Evolutionary conservation across 768 basidiomycete genomes (phyloP).

Genomic region (Steccherinum ochraceum): DNA sequence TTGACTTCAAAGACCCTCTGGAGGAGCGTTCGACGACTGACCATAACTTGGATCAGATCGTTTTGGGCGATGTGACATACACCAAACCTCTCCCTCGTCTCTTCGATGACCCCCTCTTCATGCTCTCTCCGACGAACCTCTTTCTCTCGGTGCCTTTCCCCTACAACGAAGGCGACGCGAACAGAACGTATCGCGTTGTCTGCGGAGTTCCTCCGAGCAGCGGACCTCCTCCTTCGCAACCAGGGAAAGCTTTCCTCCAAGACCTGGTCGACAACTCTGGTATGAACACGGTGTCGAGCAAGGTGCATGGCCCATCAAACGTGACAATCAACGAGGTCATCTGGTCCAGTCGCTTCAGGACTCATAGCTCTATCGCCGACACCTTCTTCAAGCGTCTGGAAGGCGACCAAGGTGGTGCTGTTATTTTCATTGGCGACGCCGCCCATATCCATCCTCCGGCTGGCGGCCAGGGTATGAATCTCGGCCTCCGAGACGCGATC

Average conservation of each 20-base stretch:
- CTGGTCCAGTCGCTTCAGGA: constrained; percentile 5
- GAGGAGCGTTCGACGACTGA: constrained; percentile 12
- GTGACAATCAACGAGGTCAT: background rate
- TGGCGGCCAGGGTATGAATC: constrained; percentile 25
- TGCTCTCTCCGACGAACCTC: constrained; percentile 24
- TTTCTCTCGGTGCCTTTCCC: constrained; percentile 33
- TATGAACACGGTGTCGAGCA: background rate
- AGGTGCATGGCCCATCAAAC: background rate
- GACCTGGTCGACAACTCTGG: background rate
- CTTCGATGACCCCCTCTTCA: constrained; percentile 17
- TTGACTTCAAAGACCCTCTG: constrained; percentile 40
- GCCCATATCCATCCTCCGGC: constrained; percentile 22
- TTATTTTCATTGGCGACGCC: constrained; percentile 20
- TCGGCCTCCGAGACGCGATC: constrained; percentile 22
- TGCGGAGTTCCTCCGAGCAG: constrained; percentile 27
- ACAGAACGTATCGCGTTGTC: constrained; percentile 33
- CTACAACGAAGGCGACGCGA: constrained; percentile 13
- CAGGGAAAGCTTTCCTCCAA: background rate
- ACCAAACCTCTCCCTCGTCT: constrained; percentile 17
- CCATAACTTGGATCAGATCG: constrained; percentile 30
- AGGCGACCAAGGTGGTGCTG: constrained; percentile 7
- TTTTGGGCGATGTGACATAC: constrained; percentile 42
- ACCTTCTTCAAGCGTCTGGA: background rate
- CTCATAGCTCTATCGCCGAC: background rate
- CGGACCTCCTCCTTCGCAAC: background rate